Evolutionary conservation across 257 asterid genomes (phyloP).

Genomic region (Solanum chilense): DNA sequence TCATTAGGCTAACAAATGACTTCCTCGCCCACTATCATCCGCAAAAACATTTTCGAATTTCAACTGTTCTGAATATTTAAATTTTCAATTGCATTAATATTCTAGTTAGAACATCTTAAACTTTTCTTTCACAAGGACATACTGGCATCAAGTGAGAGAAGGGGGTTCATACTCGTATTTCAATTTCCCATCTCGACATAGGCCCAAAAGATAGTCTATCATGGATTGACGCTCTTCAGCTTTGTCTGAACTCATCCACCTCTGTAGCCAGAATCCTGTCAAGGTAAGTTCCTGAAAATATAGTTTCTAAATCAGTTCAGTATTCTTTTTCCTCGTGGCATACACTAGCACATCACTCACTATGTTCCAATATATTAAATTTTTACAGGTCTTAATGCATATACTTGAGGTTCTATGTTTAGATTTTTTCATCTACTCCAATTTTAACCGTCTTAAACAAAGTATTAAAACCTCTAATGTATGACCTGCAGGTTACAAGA

Average conservation of each 20-base stretch:
- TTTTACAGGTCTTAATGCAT: not conserved
- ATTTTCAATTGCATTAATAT: not conserved
- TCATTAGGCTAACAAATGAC: not conserved
- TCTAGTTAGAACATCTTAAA: not conserved
- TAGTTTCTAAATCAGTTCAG: not conserved
- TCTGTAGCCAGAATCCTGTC: conserved; percentile 96
- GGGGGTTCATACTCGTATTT: conserved; percentile 53
- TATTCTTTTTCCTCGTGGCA: not conserved
- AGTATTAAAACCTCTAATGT: not conserved
- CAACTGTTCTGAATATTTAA: not conserved
- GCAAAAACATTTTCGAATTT: not conserved
- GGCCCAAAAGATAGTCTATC: conserved; percentile 66
- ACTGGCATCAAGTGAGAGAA: not conserved
- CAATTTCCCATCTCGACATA: conserved; percentile 57
- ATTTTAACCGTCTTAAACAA: too few relatives aligned
- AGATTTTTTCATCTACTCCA: too few relatives aligned
- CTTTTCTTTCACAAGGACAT: not conserved
- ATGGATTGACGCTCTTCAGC: conserved; percentile 55
- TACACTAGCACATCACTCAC: not conserved
- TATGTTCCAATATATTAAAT: not conserved
- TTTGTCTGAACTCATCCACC: conserved; percentile 64
- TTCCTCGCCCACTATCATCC: not conserved
- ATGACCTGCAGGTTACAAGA: not conserved
- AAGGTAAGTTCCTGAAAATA: conserved; percentile 65
- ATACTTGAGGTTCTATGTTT: not conserved